Conservation (phyloP, 2,329 filamentous ascomycete species). For the Pestalotiopsis sp. region DNA sequence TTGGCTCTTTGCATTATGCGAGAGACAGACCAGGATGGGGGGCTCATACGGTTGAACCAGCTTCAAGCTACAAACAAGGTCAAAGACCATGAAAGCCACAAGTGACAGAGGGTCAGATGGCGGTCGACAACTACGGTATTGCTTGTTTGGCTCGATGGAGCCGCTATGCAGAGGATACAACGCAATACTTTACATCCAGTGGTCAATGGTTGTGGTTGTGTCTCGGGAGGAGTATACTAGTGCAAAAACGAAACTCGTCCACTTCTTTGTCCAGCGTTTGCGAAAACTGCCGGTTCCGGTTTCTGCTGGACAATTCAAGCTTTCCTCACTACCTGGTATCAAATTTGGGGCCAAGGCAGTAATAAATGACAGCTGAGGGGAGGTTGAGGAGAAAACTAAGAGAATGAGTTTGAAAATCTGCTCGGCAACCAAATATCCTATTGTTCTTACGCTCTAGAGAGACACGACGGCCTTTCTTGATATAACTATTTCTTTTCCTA, state of each 20-base stretch:
- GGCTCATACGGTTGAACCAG: neutral
- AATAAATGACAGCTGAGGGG: neutral
- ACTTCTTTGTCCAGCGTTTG: constrained; percentile 35
- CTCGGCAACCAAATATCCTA: no score
- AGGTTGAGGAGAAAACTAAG: no score
- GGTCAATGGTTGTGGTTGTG: constrained; percentile 26
- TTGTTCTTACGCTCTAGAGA: no score
- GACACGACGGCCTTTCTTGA: no score
- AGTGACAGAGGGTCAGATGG: neutral
- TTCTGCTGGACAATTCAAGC: neutral
- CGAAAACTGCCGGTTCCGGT: constrained; percentile 27
- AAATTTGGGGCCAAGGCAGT: neutral
- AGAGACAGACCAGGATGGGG: neutral
- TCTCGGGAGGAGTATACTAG: constrained; percentile 42
- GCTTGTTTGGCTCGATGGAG: constrained; percentile 7
- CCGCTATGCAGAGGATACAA: neutral
- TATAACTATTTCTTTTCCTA: no score
- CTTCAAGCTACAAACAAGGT: neutral
- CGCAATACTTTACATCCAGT: constrained; percentile 13
- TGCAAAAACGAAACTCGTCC: constrained; percentile 25
- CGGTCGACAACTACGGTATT: neutral
- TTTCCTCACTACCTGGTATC: neutral
- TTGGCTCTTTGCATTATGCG: neutral
- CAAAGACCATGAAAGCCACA: neutral
- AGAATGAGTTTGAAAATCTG: no score